Conservation (phyloP, 306 rosid genomes). For the Glycyrrhiza uralensis region DNA sequence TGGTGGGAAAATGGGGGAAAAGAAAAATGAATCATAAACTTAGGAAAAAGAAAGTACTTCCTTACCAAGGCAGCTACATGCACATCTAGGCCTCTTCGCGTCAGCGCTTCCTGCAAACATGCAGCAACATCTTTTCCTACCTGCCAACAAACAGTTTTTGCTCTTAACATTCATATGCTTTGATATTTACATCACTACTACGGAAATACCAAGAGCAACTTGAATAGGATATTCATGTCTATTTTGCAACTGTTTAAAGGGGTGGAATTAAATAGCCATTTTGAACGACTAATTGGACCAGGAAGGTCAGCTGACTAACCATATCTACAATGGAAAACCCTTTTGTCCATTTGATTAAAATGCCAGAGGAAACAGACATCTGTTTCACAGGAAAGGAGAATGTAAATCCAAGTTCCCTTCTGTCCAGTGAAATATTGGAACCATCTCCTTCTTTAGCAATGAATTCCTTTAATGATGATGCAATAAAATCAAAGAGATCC, state of each 20-base stretch:
- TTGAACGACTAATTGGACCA: conserved; percentile 13
- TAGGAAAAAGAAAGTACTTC: neutral
- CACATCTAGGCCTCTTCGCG: conserved; percentile 65
- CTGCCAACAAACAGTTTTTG: conserved; percentile 42
- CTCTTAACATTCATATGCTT: neutral
- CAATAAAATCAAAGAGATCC: conserved; percentile 88
- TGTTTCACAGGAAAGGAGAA: conserved; percentile 94
- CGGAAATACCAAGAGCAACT: neutral
- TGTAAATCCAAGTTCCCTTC: conserved; percentile 84
- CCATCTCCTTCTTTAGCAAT: conserved; percentile 57
- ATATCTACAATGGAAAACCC: conserved; percentile 62
- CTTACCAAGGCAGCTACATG: conserved; percentile 81
- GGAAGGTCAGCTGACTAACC: conserved; percentile 58
- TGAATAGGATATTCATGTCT: neutral
- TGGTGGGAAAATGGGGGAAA: neutral
- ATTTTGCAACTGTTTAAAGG: neutral
- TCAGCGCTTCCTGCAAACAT: conserved; percentile 69
- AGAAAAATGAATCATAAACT: neutral
- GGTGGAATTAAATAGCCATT: neutral
- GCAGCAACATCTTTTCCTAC: conserved; percentile 77
- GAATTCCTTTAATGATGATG: conserved; percentile 63
- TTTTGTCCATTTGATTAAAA: conserved; percentile 90
- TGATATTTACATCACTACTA: conserved; percentile 3
- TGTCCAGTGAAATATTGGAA: conserved; percentile 42
- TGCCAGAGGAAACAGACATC: conserved; percentile 68